Conservation (phyloP, 768 basidiomycete species). For the Strobilomyces dryophilus region DNA sequence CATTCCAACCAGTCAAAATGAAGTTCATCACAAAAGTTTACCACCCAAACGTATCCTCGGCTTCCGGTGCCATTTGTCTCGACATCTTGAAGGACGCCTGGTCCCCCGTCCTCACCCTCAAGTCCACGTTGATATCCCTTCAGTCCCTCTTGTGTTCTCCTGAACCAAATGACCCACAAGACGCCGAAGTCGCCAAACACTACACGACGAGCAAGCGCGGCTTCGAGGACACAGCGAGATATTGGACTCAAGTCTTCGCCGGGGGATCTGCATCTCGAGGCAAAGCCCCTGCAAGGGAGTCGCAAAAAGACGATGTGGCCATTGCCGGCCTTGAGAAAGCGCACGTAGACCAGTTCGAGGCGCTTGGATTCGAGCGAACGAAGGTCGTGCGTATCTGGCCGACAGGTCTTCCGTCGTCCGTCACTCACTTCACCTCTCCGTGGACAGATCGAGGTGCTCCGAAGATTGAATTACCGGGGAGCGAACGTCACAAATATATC, state of each 20-base stretch:
- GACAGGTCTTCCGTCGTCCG: no score
- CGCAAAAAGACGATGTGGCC: constrained; percentile 45
- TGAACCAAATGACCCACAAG: constrained; percentile 95
- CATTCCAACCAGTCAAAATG: constrained; percentile 96
- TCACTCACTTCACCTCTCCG: constrained; percentile 2
- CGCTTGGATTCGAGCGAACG: constrained; percentile 72
- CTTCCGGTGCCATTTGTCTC: constrained; percentile 91
- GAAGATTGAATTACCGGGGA: constrained; percentile 84
- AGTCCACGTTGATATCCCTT: constrained; percentile 91
- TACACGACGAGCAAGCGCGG: constrained; percentile 83
- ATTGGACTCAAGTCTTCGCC: constrained; percentile 94
- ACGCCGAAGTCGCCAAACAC: constrained; percentile 97
- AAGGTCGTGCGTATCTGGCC: constrained; percentile 70
- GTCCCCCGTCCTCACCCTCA: constrained; percentile 93
- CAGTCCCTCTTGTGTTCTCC: constrained; percentile 92
- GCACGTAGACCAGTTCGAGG: constrained; percentile 82
- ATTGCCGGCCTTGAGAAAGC: constrained; percentile 79
- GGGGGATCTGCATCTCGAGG: constrained; percentile 56
- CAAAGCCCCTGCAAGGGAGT: constrained; percentile 29
- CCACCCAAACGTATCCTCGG: constrained; percentile 93
- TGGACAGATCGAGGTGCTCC: constrained; percentile 78
- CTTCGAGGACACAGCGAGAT: constrained; percentile 89
- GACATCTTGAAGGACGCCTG: constrained; percentile 87
- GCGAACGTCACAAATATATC: constrained; percentile 73
- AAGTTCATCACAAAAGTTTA: constrained; percentile 97